These are phyloP conservation scores for Helotiales sp. DNA, from an alignment of 2,329 filamentous ascomycete genomes.

Conservation along the genomic window DNA sequence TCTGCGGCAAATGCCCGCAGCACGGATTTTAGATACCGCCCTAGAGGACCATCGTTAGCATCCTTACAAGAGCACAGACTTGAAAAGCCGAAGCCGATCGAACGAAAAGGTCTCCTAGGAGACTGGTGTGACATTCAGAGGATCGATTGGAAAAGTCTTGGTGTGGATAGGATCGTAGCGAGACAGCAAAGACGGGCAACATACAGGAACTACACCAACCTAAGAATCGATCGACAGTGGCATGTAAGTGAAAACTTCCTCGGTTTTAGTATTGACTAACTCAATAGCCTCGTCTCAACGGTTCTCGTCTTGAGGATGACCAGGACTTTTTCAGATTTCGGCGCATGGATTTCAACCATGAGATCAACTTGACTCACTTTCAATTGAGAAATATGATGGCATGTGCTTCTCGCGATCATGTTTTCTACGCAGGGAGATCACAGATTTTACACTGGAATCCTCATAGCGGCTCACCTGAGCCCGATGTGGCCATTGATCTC, in stretches of 20 bases:
- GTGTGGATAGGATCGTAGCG: constrained; percentile 55
- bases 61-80: constrained; percentile 30
- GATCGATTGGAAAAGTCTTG: constrained; percentile 60
- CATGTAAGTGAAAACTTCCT: constrained; percentile 48
- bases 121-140: constrained; percentile 64
- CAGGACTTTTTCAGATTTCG: constrained; percentile 61
- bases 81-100: constrained; percentile 36
- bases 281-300: constrained; percentile 29
- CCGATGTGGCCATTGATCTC: constrained; percentile 38
- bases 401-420: constrained; percentile 58
- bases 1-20: constrained; percentile 4
- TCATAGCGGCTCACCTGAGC: constrained; percentile 45
- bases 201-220: constrained; percentile 64
- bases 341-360: constrained; percentile 58
- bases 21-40: constrained; percentile 18
- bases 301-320: constrained; percentile 30
- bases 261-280: not conserved
- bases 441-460: constrained; percentile 60
- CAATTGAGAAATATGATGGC: constrained; percentile 68
- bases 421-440: constrained; percentile 60
- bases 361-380: constrained; percentile 65
- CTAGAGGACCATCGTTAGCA: constrained; percentile 29
- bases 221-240: constrained; percentile 52
- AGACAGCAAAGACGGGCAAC: constrained; percentile 52
- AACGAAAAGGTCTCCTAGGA: constrained; percentile 56